Percentiles rank a stretch among this genome's conserved stretches.
Evolutionary conservation across 305 asterid genomes (phyloP).

Genomic region (Fraxinus baroniana): DNA sequence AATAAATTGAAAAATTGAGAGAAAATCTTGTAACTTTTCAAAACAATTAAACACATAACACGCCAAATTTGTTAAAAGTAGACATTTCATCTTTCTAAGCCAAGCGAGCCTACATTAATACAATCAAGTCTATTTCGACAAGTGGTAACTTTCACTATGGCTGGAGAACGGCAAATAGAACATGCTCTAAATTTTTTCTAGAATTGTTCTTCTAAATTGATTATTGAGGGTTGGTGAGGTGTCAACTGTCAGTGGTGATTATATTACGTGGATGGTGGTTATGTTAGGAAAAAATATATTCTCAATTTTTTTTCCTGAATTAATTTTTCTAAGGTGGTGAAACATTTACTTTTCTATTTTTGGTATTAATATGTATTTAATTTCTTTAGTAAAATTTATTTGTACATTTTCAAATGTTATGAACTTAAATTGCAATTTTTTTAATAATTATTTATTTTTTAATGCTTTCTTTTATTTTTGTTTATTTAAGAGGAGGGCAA

Average conservation of each 20-base stretch:
- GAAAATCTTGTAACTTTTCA: not conserved
- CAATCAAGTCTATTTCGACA: too few relatives aligned
- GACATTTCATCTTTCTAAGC: too few relatives aligned
- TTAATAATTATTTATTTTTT: not conserved
- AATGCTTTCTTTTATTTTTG: not conserved
- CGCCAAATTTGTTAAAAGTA: not conserved
- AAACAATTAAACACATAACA: not conserved
- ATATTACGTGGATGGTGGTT: not conserved
- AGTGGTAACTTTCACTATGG: too few relatives aligned
- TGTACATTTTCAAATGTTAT: not conserved
- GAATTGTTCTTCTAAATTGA: not conserved
- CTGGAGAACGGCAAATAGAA: too few relatives aligned
- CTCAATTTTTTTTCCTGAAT: too few relatives aligned
- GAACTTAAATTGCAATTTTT: not conserved
- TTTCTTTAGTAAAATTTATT: not conserved
- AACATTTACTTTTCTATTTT: not conserved
- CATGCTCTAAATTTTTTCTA: too few relatives aligned
- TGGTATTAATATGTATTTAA: not conserved
- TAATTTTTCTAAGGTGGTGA: not conserved
- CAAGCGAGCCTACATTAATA: too few relatives aligned
- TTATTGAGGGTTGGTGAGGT: not conserved
- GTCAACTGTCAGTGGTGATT: not conserved
- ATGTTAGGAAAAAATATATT: too few relatives aligned
- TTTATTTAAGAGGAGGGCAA: not conserved
- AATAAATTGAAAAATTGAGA: too few relatives aligned